Evolutionary conservation across 257 asterid genomes (phyloP), one percentile per base, ranked within the genome.

Genomic region (Misopates orontium): DNA sequence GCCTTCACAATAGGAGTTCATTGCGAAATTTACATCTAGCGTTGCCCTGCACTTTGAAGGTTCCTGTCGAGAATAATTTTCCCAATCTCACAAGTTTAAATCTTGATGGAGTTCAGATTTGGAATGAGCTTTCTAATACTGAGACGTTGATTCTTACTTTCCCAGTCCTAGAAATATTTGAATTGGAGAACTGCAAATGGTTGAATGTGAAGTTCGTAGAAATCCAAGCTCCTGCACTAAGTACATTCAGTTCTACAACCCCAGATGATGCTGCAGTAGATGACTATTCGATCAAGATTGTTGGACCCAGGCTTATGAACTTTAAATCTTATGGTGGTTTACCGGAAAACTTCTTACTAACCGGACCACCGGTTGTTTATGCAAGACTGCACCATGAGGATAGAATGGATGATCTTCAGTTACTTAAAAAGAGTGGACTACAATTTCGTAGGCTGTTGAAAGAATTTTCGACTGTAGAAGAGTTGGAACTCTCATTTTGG

Each of bases 171-270:
- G 19, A 28, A 28, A 24, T 11, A 16, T 14, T 28, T 24, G 42
- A 16, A 12, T 14, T 56, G 12, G 25, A 1, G 16, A 1, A 4
- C 1, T 25, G 44, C 41, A 2, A 25, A 25, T 56, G 61, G 61
- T 56, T n/a, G 36, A 54, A 23, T 56, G 61, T 56, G 61, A 56
- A 56, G 19, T 18, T 6, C 14, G 61, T 56, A 16, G 44, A 56
- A 28, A 56, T 56, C 18, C 41, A 28, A 24, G 32, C 61, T 56
- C 61, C 61, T 18, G 61, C 61, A 0, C 61, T 56, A 3, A 56
- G 5, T 56, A 25, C 61, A 15, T 25, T 56, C 44, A 56, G 24
- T 2, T 56, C 21, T 9, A 2, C 11, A 18, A 12, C 41, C 12
- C 17, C 60, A 7, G 2, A 0, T 5, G n/a, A 31, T 16, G 36